Percentiles rank a stretch among this genome's conserved stretches.
phyloP scores from a whole-genome alignment of 768 basidiomycete genomes.

The Mrakia blollopis region DNA sequence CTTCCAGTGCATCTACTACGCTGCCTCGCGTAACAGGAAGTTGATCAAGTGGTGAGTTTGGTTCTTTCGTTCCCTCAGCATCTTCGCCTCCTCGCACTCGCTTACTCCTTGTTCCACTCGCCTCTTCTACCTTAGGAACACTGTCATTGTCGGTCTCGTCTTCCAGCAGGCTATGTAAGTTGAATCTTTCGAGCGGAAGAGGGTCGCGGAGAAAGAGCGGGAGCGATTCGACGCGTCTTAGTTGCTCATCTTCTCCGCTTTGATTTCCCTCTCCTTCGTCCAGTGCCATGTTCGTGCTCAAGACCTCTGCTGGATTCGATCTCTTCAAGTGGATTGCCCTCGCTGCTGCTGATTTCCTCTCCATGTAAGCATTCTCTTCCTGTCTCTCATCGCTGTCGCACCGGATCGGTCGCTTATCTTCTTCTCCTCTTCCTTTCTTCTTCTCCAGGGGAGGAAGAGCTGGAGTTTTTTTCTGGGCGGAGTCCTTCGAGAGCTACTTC shows the following conservation, averaged over 20 bases:
- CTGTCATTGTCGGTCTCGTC: constrained; percentile 56
- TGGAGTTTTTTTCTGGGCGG: constrained; percentile 63
- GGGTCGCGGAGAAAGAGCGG: too few species aligned
- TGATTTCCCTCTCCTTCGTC: too few species aligned
- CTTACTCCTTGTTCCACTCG: background rate
- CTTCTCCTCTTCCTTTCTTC: too few species aligned
- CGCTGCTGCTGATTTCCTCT: constrained; percentile 54
- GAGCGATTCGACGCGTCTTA: too few species aligned
- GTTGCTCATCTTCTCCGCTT: too few species aligned
- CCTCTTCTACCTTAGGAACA: background rate
- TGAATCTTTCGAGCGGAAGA: too few species aligned
- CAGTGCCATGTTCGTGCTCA: constrained; percentile 76
- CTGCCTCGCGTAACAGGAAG: constrained; percentile 59
- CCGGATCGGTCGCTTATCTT: too few species aligned
- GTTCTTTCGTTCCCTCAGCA: background rate
- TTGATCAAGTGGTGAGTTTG: constrained; percentile 59
- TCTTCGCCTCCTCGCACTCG: background rate
- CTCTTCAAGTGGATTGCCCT: constrained; percentile 63
- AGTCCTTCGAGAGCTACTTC: constrained; percentile 27
- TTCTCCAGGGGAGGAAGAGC: constrained; percentile 53
- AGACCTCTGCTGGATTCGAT: constrained; percentile 71
- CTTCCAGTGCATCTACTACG: constrained; percentile 72
- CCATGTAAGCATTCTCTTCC: constrained; percentile 40
- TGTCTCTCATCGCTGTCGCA: too few species aligned
- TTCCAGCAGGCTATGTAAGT: constrained; percentile 64